Conservation (phyloP, 1,284 basidiomycete genomes). For the Golubevia sp. region DNA sequence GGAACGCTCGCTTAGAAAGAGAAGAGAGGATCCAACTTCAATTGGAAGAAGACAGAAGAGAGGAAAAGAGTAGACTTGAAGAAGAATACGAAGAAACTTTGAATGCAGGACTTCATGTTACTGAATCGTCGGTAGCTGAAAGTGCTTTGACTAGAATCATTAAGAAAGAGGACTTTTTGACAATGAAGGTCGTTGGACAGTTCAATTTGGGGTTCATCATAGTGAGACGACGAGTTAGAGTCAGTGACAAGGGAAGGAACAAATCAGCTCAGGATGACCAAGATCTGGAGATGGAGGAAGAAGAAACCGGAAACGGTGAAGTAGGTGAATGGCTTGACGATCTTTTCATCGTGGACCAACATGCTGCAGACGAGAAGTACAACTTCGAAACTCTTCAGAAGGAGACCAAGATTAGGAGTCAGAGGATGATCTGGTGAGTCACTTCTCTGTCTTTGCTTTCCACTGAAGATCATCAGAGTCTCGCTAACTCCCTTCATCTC, state of each 20-base stretch:
- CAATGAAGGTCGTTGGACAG: constrained; percentile 87
- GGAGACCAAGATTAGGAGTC: constrained; percentile 83
- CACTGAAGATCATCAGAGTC: neutral
- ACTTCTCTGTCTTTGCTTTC: constrained; percentile 1
- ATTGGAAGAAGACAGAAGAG: no score
- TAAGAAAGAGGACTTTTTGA: constrained; percentile 44
- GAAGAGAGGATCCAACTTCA: neutral
- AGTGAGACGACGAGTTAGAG: constrained; percentile 68
- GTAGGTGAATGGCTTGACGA: constrained; percentile 35
- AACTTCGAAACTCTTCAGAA: constrained; percentile 93
- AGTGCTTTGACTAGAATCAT: constrained; percentile 43
- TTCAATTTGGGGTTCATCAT: constrained; percentile 98
- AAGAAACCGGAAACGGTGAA: neutral
- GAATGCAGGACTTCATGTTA: constrained; percentile 20
- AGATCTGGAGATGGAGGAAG: constrained; percentile 9
- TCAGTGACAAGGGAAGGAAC: constrained; percentile 20
- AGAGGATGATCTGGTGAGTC: constrained; percentile 77
- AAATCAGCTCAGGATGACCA: constrained; percentile 9
- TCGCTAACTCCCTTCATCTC: constrained; percentile 1
- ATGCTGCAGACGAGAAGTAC: constrained; percentile 87
- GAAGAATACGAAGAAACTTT: no score
- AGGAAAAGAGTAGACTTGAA: no score
- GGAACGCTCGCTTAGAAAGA: neutral
- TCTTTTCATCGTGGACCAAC: constrained; percentile 85
- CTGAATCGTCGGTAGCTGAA: constrained; percentile 30